Evolutionary conservation across 441 rosid genomes (phyloP).

Genomic region (Mallotus repandus): DNA sequence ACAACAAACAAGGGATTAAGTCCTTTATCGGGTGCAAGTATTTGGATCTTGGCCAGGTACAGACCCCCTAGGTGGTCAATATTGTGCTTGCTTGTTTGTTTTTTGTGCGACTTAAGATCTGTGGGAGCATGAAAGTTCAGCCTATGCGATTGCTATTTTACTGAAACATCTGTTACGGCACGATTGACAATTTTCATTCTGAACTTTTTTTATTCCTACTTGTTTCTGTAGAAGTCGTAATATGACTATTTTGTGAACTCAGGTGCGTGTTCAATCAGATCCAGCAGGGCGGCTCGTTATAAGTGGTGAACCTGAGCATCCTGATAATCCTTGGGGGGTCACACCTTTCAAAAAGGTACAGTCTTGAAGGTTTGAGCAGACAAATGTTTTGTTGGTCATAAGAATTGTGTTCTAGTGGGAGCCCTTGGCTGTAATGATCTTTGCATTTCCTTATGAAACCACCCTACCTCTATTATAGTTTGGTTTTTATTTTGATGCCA

Average conservation of each 20-base stretch:
- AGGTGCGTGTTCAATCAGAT: slow-evolving; percentile 87
- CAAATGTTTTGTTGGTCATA: neutral
- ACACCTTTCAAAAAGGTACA: slow-evolving; percentile 77
- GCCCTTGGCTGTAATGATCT: neutral
- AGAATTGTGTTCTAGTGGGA: too few species aligned
- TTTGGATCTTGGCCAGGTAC: neutral
- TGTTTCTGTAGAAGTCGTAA: neutral
- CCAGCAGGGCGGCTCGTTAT: slow-evolving; percentile 78
- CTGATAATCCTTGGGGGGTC: slow-evolving; percentile 86
- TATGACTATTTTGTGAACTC: slow-evolving; percentile 9
- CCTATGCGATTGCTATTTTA: neutral
- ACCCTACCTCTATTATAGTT: neutral
- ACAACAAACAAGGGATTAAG: neutral
- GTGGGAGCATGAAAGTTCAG: neutral
- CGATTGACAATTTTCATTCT: neutral
- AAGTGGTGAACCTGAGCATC: slow-evolving; percentile 76
- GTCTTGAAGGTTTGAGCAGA: neutral
- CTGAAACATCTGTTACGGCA: neutral
- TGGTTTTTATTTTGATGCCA: slow-evolving; percentile 19
- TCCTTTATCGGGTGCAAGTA: neutral
- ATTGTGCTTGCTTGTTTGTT: too few species aligned
- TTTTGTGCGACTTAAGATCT: neutral
- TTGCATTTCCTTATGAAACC: neutral
- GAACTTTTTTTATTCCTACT: neutral
- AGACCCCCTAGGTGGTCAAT: too few species aligned